Percentiles rank a stretch among this genome's conserved stretches.
Conservation (phyloP, 805 yeast genomes). For the Debaryomyces prosopidis region DNA sequence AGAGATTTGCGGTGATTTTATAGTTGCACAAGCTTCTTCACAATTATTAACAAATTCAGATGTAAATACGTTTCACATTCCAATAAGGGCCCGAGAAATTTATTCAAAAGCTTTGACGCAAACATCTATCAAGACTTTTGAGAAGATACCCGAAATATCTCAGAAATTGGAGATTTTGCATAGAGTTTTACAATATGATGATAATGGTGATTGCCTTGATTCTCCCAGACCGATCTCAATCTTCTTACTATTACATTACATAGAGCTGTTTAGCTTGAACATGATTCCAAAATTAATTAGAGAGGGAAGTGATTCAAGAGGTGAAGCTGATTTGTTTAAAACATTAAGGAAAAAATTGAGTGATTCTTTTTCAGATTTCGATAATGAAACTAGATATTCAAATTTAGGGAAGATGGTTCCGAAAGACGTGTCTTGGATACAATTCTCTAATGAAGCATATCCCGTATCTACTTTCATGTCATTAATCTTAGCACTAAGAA, state of each 20-base stretch:
- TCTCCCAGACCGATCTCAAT: conserved; percentile 34
- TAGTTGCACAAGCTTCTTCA: conserved; percentile 36
- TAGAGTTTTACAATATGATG: conserved; percentile 43
- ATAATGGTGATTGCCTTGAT: conserved; percentile 27
- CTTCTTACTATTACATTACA: conserved; percentile 29
- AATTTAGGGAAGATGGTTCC: conserved; percentile 12
- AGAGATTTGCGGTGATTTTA: conserved; percentile 22
- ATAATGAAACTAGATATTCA: background rate
- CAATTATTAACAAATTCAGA: conserved; percentile 32
- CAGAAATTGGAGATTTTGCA: conserved; percentile 48
- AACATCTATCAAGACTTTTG: conserved; percentile 43
- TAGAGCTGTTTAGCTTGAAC: conserved; percentile 9
- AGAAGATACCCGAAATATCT: conserved; percentile 36
- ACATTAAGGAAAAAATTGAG: background rate
- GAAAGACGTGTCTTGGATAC: background rate
- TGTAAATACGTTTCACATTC: conserved; percentile 38
- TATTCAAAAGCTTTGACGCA: conserved; percentile 36
- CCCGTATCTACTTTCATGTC: conserved; percentile 34
- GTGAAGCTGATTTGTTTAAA: background rate
- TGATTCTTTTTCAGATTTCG: background rate
- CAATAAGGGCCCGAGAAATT: conserved; percentile 32
- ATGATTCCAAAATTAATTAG: background rate
- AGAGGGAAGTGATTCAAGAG: background rate
- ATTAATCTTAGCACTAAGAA: conserved; percentile 49
- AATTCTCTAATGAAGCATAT: conserved; percentile 12